Conservation (phyloP, 2,329 filamentous ascomycete genomes). For the Bipolaris victoriae region DNA sequence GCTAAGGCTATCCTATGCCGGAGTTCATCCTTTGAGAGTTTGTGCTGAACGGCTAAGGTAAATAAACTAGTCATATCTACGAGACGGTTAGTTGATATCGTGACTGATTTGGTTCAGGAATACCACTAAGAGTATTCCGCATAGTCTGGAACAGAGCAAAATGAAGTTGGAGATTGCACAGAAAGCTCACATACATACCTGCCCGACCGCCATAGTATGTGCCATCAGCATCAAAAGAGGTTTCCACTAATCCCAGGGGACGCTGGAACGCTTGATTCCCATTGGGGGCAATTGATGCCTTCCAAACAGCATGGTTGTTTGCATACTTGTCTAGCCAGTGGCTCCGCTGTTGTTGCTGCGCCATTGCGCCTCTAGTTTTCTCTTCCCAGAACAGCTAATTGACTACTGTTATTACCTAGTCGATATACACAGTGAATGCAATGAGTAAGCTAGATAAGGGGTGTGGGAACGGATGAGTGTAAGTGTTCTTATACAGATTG, state of each 20-base stretch:
- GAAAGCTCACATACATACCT: slow-evolving; percentile 4
- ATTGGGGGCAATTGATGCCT: slow-evolving; percentile 6
- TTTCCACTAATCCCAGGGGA: slow-evolving; percentile 54
- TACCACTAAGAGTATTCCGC: neutral
- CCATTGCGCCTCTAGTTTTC: neutral
- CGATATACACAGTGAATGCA: neutral
- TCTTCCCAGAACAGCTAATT: neutral
- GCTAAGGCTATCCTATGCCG: slow-evolving; percentile 47
- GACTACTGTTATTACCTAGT: neutral
- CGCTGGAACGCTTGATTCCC: slow-evolving; percentile 39
- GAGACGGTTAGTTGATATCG: neutral
- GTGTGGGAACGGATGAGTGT: neutral
- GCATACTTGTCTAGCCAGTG: slow-evolving; percentile 53
- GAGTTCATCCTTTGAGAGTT: slow-evolving; percentile 37
- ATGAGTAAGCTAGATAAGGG: neutral
- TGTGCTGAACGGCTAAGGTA: slow-evolving; percentile 45
- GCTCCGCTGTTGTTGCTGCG: slow-evolving; percentile 4
- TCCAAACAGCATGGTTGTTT: slow-evolving; percentile 49
- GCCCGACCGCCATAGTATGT: slow-evolving; percentile 53
- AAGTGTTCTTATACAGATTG: neutral
- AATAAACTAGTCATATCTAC: slow-evolving; percentile 52
- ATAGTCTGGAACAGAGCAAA: neutral
- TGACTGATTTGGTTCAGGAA: neutral
- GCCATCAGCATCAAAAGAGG: slow-evolving; percentile 54
- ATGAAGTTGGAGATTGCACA: neutral